Base-by-base conservation (phyloP, 1,284 basidiomycete genomes). In the Chondrostereum purpureum region DNA sequence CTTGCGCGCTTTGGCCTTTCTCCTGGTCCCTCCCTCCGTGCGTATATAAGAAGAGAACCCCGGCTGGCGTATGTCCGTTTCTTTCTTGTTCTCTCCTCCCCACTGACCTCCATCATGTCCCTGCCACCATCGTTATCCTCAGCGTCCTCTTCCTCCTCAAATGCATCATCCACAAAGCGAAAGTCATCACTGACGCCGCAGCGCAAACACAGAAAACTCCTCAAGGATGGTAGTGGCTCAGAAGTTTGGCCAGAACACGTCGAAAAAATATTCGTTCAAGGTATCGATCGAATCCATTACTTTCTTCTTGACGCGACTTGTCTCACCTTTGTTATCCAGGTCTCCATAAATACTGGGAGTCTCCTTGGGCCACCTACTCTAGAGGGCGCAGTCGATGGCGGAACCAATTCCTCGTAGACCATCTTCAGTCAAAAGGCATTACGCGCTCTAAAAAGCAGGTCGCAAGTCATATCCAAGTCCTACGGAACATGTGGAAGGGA, bases 401-500 rank as follows among this genome's bases (percentile, higher is more conserved):
- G 42, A 89, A 89, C 64, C 83, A 87, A 63, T 88, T 81, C 57
- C 75, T 88, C 51, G 85, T 89, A 57, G 84, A 88, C 51, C 82
- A 83, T 56, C 75, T 88, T 47, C 70, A 77, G 47, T 77, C 74
- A 52, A 65, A 69, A 35, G 82, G 80, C 47, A 77, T 89, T 56
- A 69, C 71, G 21, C 78, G 86, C 24, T 74, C 82, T 34, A 88
- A 86, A 71, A 88, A 88, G 59, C 85, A 88, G 60, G 86, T 89
- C 54, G 86, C 87, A 14, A 85, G 81, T 58, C 86, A 89, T 57
- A 85, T 89, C 43, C 86, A 89, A 58, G 86, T 88, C 46, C 62
- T 88, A 40, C 70, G 84, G 38, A 88, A 88, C 58, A 88, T 88
- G 85, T 88, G 84, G 85, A 87, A 87, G 58, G 85, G 83, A 24